A percentile compares a stretch with the other conserved stretches of the same genome.
phyloP scores from a whole-genome alignment of 148 eudicot genomes.

The Limonium bicolor region DNA sequence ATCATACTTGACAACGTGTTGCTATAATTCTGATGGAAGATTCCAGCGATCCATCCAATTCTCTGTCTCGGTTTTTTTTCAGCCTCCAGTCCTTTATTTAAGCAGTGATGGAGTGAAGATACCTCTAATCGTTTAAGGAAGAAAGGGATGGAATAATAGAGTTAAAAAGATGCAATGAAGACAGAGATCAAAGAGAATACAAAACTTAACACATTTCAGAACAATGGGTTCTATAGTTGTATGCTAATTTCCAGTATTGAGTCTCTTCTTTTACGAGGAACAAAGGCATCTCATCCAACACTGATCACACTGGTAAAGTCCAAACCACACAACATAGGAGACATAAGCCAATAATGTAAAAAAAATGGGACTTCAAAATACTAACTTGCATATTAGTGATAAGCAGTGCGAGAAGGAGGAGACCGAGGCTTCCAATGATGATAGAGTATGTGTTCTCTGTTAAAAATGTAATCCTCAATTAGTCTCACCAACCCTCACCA shows the following conservation, averaged over 20 bases:
- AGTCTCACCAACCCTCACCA: conserved; percentile 41
- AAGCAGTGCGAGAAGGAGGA: conserved; percentile 45
- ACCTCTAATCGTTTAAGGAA: conserved; percentile 17
- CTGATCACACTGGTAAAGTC: too few relatives aligned
- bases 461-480: too few relatives aligned
- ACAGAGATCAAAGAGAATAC: not conserved
- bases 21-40: conserved; percentile 41
- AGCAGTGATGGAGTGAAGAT: conserved; percentile 39
- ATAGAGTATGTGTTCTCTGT: too few relatives aligned
- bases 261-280: too few relatives aligned
- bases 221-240: too few relatives aligned
- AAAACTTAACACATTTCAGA: not conserved
- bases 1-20: conserved; percentile 36
- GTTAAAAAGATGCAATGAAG: not conserved
- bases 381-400: conserved; percentile 74
- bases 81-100: conserved; percentile 64
- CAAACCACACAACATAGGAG: not conserved
- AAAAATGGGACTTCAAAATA: not conserved
- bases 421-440: conserved; percentile 40
- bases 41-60: conserved; percentile 71
- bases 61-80: conserved; percentile 41
- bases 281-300: too few relatives aligned
- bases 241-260: too few relatives aligned
- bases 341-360: not conserved
- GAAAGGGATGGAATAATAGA: not conserved